Percentiles rank a stretch among this genome's conserved stretches.
Conservation (phyloP, 371 early-diverging fungal genomes). For the Mucor racemosus region DNA sequence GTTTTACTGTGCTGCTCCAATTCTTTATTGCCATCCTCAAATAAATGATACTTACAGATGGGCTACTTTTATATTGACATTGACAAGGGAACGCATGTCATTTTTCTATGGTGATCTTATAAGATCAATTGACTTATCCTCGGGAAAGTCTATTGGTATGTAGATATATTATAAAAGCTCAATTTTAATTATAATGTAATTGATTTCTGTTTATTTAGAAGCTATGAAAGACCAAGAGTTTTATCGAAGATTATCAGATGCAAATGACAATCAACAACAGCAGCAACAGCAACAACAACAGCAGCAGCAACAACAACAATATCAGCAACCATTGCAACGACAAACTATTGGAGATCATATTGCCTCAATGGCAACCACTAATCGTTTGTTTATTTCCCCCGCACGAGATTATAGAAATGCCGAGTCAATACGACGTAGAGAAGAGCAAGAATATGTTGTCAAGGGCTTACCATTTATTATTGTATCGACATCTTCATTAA, state of each 20-base stretch:
- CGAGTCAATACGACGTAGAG: neutral
- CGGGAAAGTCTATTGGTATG: slow-evolving; percentile 33
- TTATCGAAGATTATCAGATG: slow-evolving; percentile 21
- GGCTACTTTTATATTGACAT: slow-evolving; percentile 64
- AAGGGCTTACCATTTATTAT: slow-evolving; percentile 40
- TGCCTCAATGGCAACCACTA: neutral
- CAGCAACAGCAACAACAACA: slow-evolving; percentile 4
- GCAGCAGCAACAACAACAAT: neutral
- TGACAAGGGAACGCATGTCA: slow-evolving; percentile 46
- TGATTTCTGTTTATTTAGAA: slow-evolving; percentile 6
- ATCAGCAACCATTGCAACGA: neutral
- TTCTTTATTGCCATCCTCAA: slow-evolving; percentile 55
- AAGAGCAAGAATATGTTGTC: slow-evolving; percentile 13
- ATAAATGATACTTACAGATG: slow-evolving; percentile 61
- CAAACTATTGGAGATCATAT: neutral
- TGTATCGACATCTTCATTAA: slow-evolving; percentile 62
- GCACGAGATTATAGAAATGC: neutral
- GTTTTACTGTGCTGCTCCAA: slow-evolving; percentile 57
- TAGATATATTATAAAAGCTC: neutral
- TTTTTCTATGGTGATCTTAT: slow-evolving; percentile 41
- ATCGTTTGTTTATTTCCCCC: neutral
- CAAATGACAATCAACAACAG: slow-evolving; percentile 8
- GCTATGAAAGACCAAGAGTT: slow-evolving; percentile 34
- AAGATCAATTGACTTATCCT: slow-evolving; percentile 40
- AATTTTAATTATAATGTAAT: neutral